phyloP scores from a whole-genome alignment of 192 early-diverging fungal genomes.

The Coemansia sp. region DNA sequence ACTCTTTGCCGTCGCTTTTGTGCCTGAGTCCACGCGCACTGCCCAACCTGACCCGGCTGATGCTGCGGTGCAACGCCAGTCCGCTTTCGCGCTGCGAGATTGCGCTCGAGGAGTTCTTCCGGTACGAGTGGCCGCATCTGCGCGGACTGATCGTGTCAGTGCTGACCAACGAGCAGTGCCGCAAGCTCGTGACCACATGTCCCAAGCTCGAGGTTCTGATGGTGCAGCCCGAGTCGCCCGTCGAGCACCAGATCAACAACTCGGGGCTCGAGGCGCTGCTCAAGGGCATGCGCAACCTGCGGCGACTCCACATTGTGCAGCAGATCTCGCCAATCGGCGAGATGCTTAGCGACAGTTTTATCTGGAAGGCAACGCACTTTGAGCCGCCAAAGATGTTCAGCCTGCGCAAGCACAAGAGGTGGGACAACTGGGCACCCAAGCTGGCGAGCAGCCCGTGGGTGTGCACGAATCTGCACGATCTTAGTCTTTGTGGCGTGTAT shows the following conservation, averaged over 20 bases:
- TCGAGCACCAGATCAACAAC: slow-evolving; percentile 53
- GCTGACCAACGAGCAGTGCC: slow-evolving; percentile 48
- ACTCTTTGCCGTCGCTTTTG: slow-evolving; percentile 36
- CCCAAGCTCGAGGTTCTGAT: slow-evolving; percentile 48
- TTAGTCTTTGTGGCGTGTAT: slow-evolving; percentile 49
- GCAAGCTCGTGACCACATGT: slow-evolving; percentile 24
- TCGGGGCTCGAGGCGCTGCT: slow-evolving; percentile 43
- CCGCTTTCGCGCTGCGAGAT: slow-evolving; percentile 43
- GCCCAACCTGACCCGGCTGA: slow-evolving; percentile 42
- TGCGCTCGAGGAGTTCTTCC: slow-evolving; percentile 43
- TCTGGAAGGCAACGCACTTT: slow-evolving; percentile 48
- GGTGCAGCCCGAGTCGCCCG: slow-evolving; percentile 50
- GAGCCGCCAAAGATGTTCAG: slow-evolving; percentile 49
- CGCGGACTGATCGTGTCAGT: slow-evolving; percentile 48
- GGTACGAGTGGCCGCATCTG: slow-evolving; percentile 45
- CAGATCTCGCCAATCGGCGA: slow-evolving; percentile 53
- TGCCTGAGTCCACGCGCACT: slow-evolving; percentile 47
- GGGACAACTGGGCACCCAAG: slow-evolving; percentile 53
- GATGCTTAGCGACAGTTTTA: slow-evolving; percentile 50
- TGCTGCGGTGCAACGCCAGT: slow-evolving; percentile 48
- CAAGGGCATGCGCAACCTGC: slow-evolving; percentile 31
- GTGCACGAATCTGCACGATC: slow-evolving; percentile 33
- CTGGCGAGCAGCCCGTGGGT: slow-evolving; percentile 52
- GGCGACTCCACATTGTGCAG: slow-evolving; percentile 46
- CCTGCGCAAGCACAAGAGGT: slow-evolving; percentile 41